Evolutionary conservation across 257 asterid species (phyloP).

Genomic region (Solanum peruvianum): DNA sequence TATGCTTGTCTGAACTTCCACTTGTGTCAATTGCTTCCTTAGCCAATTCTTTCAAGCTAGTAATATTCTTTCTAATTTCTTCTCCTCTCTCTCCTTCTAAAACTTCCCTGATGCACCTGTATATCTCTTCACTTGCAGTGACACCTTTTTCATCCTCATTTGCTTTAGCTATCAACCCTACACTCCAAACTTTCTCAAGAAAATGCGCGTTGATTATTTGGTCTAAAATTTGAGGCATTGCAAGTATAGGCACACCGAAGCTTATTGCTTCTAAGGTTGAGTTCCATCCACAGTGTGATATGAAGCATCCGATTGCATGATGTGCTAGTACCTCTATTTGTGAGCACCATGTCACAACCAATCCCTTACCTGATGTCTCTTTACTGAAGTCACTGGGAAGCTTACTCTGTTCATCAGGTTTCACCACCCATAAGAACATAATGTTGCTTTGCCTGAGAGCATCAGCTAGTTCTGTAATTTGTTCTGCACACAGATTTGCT

Average conservation of each 20-base stretch:
- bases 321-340: conserved; percentile 43
- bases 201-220: conserved; percentile 42
- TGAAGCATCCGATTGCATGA: conserved; percentile 31
- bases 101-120: conserved; percentile 20
- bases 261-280: conserved; percentile 38
- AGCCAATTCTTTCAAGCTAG: conserved; percentile 26
- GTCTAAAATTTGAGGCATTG: conserved; percentile 46
- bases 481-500: conserved; percentile 22
- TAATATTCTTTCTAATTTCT: conserved; percentile 20
- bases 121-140: conserved; percentile 20
- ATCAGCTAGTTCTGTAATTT: conserved; percentile 23
- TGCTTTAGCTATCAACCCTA: conserved; percentile 23
- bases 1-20: conserved; percentile 37
- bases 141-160: conserved; percentile 12
- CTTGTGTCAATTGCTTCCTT: conserved; percentile 32
- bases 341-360: conserved; percentile 42
- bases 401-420: conserved; percentile 34
- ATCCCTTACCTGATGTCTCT: conserved; percentile 20
- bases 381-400: conserved; percentile 14
- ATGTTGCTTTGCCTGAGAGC: conserved; percentile 18
- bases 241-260: conserved; percentile 44
- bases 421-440: conserved; percentile 47
- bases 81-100: conserved; percentile 20
- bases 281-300: conserved; percentile 59
- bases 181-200: conserved; percentile 37